Evolutionary conservation across 1,284 basidiomycete species (phyloP).

Genomic region (Cryptococcus floricola): DNA sequence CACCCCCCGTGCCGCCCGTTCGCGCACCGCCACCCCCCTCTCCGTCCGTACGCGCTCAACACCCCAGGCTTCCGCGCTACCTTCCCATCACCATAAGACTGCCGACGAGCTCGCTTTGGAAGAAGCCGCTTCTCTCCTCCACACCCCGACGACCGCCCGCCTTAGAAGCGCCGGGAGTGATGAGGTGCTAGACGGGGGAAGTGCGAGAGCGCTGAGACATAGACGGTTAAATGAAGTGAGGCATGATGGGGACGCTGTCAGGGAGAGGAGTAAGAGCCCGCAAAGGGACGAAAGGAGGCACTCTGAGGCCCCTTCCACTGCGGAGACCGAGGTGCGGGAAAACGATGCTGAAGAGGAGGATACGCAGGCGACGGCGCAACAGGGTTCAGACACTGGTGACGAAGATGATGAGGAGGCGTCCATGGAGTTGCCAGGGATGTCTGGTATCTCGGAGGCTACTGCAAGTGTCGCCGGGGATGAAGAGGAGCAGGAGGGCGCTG

Average conservation of each 20-base stretch:
- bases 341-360: conserved; percentile 5
- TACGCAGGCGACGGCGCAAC: not conserved
- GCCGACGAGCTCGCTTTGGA: conserved; percentile 32
- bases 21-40: conserved; percentile 9
- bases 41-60: conserved; percentile 8
- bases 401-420: conserved; percentile 1
- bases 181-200: conserved; percentile 8
- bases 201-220: conserved; percentile 18
- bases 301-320: not conserved
- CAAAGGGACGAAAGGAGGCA: not conserved
- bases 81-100: conserved; percentile 25
- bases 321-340: not conserved
- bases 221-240: conserved; percentile 13
- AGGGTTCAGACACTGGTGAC: not conserved
- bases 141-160: conserved; percentile 3
- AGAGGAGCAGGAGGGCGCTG: not conserved
- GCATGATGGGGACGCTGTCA: conserved; percentile 1
- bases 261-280: not conserved
- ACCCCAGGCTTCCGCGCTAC: conserved; percentile 7
- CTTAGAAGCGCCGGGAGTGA: not conserved
- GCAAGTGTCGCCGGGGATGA: not conserved
- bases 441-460: not conserved
- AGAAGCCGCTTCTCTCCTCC: conserved; percentile 27
- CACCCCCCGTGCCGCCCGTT: conserved; percentile 6
- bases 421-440: not conserved